Conservation (phyloP, 305 asterid genomes). For the Fraxinus paxiana region DNA sequence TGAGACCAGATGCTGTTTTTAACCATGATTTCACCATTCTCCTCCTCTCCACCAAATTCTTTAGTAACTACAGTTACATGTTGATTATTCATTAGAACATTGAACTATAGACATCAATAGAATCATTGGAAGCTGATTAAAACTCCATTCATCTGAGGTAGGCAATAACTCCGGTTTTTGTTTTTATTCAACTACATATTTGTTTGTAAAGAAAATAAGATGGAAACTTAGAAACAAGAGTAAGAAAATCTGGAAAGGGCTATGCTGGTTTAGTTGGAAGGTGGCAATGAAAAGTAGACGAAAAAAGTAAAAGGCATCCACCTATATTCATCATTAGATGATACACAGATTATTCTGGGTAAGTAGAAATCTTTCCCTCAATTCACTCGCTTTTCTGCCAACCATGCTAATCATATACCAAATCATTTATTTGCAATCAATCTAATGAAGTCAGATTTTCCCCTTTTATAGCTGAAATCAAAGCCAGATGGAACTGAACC, state of each 20-base stretch:
- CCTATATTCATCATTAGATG: background rate
- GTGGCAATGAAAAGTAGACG: background rate
- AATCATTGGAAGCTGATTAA: background rate
- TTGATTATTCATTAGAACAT: background rate
- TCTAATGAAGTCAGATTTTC: background rate
- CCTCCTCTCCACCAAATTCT: conserved; percentile 86
- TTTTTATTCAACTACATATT: background rate
- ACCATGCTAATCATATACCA: background rate
- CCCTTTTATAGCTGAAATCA: background rate
- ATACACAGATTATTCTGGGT: background rate
- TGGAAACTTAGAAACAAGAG: background rate
- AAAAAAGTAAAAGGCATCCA: background rate
- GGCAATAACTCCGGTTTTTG: background rate
- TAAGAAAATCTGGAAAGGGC: background rate
- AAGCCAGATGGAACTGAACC: background rate
- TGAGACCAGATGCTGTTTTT: conserved; percentile 80
- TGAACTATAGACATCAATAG: background rate
- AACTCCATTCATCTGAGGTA: background rate
- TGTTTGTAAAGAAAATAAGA: background rate
- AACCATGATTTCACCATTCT: conserved; percentile 69
- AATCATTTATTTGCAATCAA: background rate
- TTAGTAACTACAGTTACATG: conserved; percentile 55
- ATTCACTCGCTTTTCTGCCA: background rate
- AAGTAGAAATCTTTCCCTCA: background rate
- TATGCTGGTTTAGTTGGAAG: background rate